These are phyloP conservation scores for Globisporangium yorkense DNA, from an alignment of 352 stramenopile species.

Conservation along the genomic window DNA sequence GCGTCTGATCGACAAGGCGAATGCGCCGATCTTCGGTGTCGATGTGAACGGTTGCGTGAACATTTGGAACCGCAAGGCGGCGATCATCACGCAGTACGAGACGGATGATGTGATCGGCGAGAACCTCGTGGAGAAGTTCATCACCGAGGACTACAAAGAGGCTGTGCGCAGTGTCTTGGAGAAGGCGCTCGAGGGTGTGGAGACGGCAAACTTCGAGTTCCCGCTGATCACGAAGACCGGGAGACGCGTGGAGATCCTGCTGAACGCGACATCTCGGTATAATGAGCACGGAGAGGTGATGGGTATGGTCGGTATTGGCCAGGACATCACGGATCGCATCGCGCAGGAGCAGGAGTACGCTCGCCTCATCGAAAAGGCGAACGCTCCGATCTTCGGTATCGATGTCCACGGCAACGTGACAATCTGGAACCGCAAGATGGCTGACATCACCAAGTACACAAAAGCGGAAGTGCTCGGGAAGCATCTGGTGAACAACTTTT, in stretches of 20 bases:
- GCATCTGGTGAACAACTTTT: conserved; percentile 35
- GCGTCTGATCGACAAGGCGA: too few species aligned
- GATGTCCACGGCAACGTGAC: conserved; percentile 69
- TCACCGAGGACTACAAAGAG: conserved; percentile 33
- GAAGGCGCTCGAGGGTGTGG: conserved; percentile 31
- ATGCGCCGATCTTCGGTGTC: too few species aligned
- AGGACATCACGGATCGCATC: conserved; percentile 49
- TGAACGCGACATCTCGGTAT: conserved; percentile 45
- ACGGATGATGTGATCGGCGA: conserved; percentile 36
- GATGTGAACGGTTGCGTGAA: conserved; percentile 33
- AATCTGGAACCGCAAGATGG: conserved; percentile 89
- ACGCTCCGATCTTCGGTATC: conserved; percentile 65
- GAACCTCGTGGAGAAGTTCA: conserved; percentile 62
- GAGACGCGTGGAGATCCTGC: conserved; percentile 56
- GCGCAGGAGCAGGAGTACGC: conserved; percentile 37
- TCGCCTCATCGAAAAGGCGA: conserved; percentile 61
- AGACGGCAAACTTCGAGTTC: conserved; percentile 65
- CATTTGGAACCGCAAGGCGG: conserved; percentile 53
- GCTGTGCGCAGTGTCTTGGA: conserved; percentile 29
- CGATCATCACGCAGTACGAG: conserved; percentile 41
- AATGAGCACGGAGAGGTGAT: conserved; percentile 41
- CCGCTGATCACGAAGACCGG: conserved; percentile 67
- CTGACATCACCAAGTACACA: conserved; percentile 77
- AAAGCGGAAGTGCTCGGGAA: conserved; percentile 57
- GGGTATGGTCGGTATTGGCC: conserved; percentile 61